Base-by-base conservation (phyloP, 257 asterid species). In the Jasminum sambac region DNA sequence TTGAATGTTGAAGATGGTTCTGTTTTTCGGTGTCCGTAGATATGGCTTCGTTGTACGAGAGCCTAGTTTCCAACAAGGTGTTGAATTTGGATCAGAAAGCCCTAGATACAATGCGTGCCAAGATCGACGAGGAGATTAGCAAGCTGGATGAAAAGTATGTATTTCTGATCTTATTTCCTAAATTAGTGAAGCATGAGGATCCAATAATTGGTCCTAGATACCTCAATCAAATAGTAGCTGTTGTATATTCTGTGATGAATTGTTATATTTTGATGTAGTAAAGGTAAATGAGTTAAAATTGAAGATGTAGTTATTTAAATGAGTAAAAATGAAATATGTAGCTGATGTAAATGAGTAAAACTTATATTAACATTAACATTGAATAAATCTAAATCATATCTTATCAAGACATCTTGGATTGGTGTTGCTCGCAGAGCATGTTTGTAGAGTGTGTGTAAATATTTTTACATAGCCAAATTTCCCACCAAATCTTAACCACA, bases 41-140 rank as follows among this genome's bases (percentile, higher is more conserved):
- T 79, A 89, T 89, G 96, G 96, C 86, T 48, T 90, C 90, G 7
- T 71, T 89, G 80, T 92, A 89, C 70, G 96, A 92, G 88, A 83
- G 84, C 88, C 94, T 92, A 77, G 86, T 79, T 61, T 85, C 84
- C 7, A 72, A 71, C 69, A 88, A 86, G 71, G 83, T 86, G 8
- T 61, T 89, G 82, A 79, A 68, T 69, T 78, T 86, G 90, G 90
- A 92, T 86, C 90, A 82, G 83, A 82, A 81, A 71, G 82, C 86
- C 52, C 88, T 86, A 2, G 90, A 88, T 36, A 76, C 89, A 59
- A 92, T 92, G 96, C 90, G 87, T 42, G 74, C 80, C 64, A 89
- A 85, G 82, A 92, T 59, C 44, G 87, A 76, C 7, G 89, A 81
- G 57, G 96, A 88, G 81, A 75, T 88, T 74, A 89, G 85, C 83